A percentile compares a stretch with the other conserved stretches of the same genome.
These are phyloP conservation scores for Alternaria sp. DNA, from an alignment of 2,329 filamentous ascomycete genomes.

Conservation along the genomic window DNA sequence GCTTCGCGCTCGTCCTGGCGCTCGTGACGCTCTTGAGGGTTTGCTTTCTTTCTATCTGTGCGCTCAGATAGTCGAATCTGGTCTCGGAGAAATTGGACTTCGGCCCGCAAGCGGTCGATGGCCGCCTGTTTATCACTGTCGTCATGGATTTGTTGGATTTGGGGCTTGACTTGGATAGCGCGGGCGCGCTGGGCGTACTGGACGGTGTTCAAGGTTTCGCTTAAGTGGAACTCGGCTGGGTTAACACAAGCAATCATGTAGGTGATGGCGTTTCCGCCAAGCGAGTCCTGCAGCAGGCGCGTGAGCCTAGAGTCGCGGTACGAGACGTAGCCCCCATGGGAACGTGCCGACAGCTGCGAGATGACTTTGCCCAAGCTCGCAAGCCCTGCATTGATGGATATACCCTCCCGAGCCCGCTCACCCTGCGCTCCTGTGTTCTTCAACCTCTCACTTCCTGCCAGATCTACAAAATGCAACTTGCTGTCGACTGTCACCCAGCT, in stretches of 20 bases:
- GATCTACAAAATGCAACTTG: slow-evolving; percentile 97
- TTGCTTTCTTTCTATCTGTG: slow-evolving; percentile 64
- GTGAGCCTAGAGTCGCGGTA: slow-evolving; percentile 99
- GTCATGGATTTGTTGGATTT: slow-evolving; percentile 88
- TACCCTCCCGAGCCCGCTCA: slow-evolving; percentile 92
- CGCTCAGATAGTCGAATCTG: slow-evolving; percentile 88
- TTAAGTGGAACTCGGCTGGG: slow-evolving; percentile 94
- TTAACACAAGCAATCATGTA: slow-evolving; percentile 99
- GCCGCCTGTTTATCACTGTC: slow-evolving; percentile 93
- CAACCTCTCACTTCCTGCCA: slow-evolving; percentile 93
- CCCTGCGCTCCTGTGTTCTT: slow-evolving; percentile 98
- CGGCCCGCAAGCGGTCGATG: slow-evolving; percentile 91
- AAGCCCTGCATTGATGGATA: slow-evolving; percentile 96
- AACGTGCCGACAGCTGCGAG: slow-evolving; percentile 91
- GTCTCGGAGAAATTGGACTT: slow-evolving; percentile 91
- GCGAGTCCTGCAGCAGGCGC: slow-evolving; percentile 90
- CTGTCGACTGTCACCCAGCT: slow-evolving; percentile 87
- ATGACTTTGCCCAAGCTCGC: slow-evolving; percentile 98
- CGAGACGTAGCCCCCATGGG: slow-evolving; percentile 88
- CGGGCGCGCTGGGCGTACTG: slow-evolving; percentile 94
- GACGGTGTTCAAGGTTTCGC: slow-evolving; percentile 96
- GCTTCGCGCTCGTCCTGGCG: slow-evolving; percentile 83
- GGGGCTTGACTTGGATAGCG: slow-evolving; percentile 95
- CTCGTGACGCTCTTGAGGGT: slow-evolving; percentile 75
- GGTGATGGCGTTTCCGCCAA: slow-evolving; percentile 96